A percentile compares a stretch with the other conserved stretches of the same genome.
Evolutionary conservation across 371 early-diverging fungal species (phyloP).

Genomic region (Mucor velutinosus): DNA sequence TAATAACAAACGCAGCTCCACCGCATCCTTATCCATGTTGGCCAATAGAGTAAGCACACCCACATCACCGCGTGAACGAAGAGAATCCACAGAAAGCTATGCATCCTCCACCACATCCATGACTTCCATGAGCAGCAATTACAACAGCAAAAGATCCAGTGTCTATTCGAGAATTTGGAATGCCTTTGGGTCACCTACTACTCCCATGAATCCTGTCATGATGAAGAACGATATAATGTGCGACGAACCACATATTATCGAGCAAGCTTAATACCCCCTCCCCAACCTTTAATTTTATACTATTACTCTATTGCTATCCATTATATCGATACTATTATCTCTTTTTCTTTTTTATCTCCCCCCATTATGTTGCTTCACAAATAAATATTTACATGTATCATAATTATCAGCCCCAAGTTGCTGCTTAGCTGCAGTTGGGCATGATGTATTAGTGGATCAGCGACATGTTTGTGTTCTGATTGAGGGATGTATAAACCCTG

Average conservation of each 20-base stretch:
- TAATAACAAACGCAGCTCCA: constrained; percentile 28
- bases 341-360: too few relatives aligned
- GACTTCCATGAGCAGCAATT: constrained; percentile 33
- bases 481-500: too few relatives aligned
- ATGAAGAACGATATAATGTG: constrained; percentile 1
- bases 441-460: too few relatives aligned
- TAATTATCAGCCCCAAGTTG: too few relatives aligned
- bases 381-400: too few relatives aligned
- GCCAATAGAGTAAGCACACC: constrained; percentile 34
- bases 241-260: constrained; percentile 1
- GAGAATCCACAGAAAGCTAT: constrained; percentile 43
- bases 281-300: background rate
- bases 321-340: too few relatives aligned
- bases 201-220: constrained; percentile 1
- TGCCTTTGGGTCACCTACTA: constrained; percentile 29
- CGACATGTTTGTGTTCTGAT: too few relatives aligned
- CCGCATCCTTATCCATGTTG: constrained; percentile 31
- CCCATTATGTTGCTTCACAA: too few relatives aligned
- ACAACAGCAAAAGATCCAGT: constrained; percentile 46
- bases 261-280: background rate
- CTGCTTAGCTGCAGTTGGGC: too few relatives aligned
- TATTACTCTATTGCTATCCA: background rate
- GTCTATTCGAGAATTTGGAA: constrained; percentile 52
- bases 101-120: constrained; percentile 41
- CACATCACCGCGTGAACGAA: constrained; percentile 20